phyloP scores from a whole-genome alignment of 306 rosid species.

The Acacia confusa region DNA sequence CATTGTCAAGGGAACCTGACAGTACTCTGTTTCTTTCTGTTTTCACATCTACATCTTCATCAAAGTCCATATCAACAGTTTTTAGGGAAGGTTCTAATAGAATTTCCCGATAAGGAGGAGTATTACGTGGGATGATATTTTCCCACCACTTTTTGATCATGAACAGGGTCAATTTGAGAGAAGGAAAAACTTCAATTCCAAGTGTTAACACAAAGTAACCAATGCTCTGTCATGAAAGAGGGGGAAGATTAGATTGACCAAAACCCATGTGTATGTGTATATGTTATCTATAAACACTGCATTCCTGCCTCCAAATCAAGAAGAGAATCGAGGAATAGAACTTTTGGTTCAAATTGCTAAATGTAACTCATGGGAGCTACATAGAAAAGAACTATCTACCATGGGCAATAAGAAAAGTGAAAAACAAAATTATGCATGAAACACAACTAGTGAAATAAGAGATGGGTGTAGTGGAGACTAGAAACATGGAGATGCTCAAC shows the following conservation, averaged over 20 bases:
- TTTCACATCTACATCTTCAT: constrained; percentile 84
- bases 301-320: background rate
- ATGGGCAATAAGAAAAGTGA: background rate
- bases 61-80: constrained; percentile 44
- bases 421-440: background rate
- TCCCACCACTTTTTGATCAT: constrained; percentile 61
- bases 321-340: background rate
- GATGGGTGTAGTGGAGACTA: background rate
- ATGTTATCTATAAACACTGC: background rate
- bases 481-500: background rate
- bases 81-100: constrained; percentile 59
- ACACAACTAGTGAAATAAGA: background rate
- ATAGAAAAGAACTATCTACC: background rate
- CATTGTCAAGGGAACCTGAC: constrained; percentile 78
- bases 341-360: background rate
- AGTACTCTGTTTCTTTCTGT: constrained; percentile 86
- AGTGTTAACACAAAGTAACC: constrained; percentile 77
- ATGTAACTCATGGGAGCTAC: background rate
- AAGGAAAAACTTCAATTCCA: constrained; percentile 71
- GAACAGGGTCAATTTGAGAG: constrained; percentile 51
- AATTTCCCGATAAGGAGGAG: constrained; percentile 61
- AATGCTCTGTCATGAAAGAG: constrained; percentile 60
- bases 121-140: constrained; percentile 34
- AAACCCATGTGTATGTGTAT: constrained; percentile 4
- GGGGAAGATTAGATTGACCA: constrained; percentile 37